phyloP scores from a whole-genome alignment of 495 filamentous ascomycete genomes.

The Neurospora sublineolata region DNA sequence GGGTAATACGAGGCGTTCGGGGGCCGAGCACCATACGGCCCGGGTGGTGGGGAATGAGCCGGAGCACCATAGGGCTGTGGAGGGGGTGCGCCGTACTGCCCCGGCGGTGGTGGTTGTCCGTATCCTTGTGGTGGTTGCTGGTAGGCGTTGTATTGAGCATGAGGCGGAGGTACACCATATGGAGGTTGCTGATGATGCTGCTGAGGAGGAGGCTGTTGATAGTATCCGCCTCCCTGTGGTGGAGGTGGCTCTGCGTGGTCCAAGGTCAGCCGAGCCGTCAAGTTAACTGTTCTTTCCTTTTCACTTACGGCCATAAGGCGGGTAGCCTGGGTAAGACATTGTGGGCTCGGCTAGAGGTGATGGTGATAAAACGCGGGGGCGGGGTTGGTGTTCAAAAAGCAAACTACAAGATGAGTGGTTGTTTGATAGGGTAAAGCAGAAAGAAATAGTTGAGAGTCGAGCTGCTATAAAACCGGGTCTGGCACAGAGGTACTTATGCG shows the following conservation, averaged over 20 bases:
- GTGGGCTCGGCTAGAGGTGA: neutral
- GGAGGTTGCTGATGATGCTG: conserved; percentile 5
- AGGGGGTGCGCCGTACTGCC: conserved; percentile 5
- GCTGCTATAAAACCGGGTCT: neutral
- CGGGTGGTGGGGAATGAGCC: conserved; percentile 2
- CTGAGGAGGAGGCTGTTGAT: conserved; percentile 15
- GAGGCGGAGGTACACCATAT: conserved; percentile 8
- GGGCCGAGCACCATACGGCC: conserved; percentile 1
- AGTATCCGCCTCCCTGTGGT: conserved; percentile 19
- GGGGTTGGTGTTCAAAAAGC: neutral
- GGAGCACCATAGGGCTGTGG: conserved; percentile 6
- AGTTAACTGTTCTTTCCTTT: no score
- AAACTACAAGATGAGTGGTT: neutral
- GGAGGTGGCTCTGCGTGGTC: conserved; percentile 17
- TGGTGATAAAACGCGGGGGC: neutral
- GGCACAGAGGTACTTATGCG: neutral
- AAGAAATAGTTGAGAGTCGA: neutral
- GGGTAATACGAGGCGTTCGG: conserved; percentile 4
- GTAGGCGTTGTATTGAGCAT: conserved; percentile 8
- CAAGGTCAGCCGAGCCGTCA: conserved; percentile 2
- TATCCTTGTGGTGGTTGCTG: conserved; percentile 9
- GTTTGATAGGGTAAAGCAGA: neutral
- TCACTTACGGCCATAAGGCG: conserved; percentile 22
- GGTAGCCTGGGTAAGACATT: conserved; percentile 24
- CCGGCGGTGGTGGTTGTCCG: neutral